Evolutionary conservation across 2,329 filamentous ascomycete genomes (phyloP), one percentile per base, ranked within the genome.

Genomic region (Pseudocercospora vitis): DNA sequence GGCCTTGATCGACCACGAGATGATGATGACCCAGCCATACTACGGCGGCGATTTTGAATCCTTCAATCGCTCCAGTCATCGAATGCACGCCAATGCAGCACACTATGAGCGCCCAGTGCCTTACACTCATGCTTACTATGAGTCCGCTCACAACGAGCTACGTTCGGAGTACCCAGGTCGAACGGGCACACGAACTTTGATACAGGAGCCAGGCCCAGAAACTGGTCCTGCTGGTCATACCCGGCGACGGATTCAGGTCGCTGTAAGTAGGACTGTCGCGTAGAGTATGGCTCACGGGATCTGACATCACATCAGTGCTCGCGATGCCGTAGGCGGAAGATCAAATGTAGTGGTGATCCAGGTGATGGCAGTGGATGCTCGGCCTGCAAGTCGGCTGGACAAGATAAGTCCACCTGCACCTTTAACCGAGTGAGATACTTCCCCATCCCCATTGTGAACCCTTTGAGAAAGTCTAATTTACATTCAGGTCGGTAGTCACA

Each of bases 321-420:
- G 29, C 84, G 92, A 62, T 97, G 92, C 73, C 84, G 92, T 56
- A 91, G 92, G 74, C 83, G 92, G 55, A 97, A 97, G 78, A 97
- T 97, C 65, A 87, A 89, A 63, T 97, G 92, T 75, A 95, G 88
- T 66, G 92, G 92, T 37, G 90, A 96, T 68, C 78, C 81, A 28
- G 88, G 87, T 26, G 83, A 86, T 65, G 87, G 87, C n/a, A 74
- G 77, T 32, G 84, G 86, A n/a, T 97, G 92, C 72, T 77, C 81
- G 8, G 95, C 91, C 70, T 97, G 92, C 76, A 87, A 84, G 65
- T 83, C 78, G 57, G 86, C 91, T 48, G 87, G 87, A 9, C 76
- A 81, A 21, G 81, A 85, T 18, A 76, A 74, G 48, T 69, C 62
- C 2, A 66, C 79, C 4, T 96, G 92, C 69, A 82, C 86, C 53